Evolutionary conservation across 441 rosid genomes (phyloP).

Genomic region (Jatropha multifida): DNA sequence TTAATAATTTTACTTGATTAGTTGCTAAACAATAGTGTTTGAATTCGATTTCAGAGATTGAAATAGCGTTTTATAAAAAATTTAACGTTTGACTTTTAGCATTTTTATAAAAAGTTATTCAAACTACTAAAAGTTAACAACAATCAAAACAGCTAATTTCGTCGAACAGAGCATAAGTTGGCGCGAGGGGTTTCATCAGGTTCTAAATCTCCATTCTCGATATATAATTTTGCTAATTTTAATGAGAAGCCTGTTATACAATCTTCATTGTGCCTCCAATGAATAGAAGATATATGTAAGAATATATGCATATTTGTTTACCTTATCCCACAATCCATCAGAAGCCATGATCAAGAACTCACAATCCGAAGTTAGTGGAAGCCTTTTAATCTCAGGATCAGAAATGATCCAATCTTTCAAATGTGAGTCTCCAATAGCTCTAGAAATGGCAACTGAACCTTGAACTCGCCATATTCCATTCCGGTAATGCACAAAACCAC

Average conservation of each 20-base stretch:
- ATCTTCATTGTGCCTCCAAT: no score
- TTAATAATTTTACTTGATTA: not conserved
- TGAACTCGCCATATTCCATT: conserved; percentile 52
- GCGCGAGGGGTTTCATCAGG: no score
- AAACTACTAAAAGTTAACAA: not conserved
- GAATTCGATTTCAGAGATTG: no score
- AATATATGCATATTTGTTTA: not conserved
- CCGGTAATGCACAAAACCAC: conserved; percentile 41
- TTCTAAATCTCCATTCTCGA: no score
- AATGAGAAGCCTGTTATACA: no score
- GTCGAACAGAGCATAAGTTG: no score
- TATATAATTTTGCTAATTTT: no score
- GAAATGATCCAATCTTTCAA: conserved; percentile 53
- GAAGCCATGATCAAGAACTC: conserved; percentile 51
- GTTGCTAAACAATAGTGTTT: no score
- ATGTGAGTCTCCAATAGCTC: conserved; percentile 52
- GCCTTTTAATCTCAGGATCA: conserved; percentile 42
- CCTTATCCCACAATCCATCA: conserved; percentile 64
- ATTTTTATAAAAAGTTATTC: not conserved
- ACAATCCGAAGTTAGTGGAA: conserved; percentile 37
- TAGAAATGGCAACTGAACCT: conserved; percentile 48
- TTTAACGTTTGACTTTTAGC: not conserved
- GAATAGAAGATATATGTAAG: not conserved
- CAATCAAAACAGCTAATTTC: no score
- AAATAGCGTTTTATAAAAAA: no score